Percentiles rank a stretch among this genome's conserved stretches.
Conservation (phyloP, 768 basidiomycete species). For the Pulveroboletus frians region DNA sequence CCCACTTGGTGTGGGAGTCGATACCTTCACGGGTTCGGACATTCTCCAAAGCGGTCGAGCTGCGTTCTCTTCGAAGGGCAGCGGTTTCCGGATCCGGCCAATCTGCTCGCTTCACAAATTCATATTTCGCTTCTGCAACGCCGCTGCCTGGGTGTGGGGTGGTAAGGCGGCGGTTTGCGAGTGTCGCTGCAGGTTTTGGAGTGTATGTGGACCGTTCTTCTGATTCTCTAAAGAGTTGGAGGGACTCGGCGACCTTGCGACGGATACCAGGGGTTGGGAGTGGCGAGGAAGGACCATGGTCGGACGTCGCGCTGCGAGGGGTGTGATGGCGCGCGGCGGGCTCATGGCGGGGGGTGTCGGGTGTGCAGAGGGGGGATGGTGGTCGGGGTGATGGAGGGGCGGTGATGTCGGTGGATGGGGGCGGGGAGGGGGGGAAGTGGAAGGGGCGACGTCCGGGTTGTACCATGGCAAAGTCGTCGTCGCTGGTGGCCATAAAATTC, state of each 20-base stretch:
- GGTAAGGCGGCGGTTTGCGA: slow-evolving; percentile 29
- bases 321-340: slow-evolving; percentile 23
- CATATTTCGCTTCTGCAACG: slow-evolving; percentile 64
- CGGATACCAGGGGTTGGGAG: slow-evolving; percentile 46
- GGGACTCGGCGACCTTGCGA: slow-evolving; percentile 77
- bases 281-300: slow-evolving; percentile 2
- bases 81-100: slow-evolving; percentile 80
- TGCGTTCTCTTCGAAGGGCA: slow-evolving; percentile 64
- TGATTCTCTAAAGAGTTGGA: slow-evolving; percentile 80
- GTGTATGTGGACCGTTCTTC: slow-evolving; percentile 33
- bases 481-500: slow-evolving; percentile 8
- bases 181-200: slow-evolving; percentile 20
- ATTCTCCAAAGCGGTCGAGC: slow-evolving; percentile 54
- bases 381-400: slow-evolving; percentile 1
- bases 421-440: slow-evolving; percentile 3
- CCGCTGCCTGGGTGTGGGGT: slow-evolving; percentile 41
- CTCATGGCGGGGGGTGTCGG: slow-evolving; percentile 28
- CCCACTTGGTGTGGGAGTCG: slow-evolving; percentile 21
- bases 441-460: neutral
- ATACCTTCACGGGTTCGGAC: slow-evolving; percentile 48
- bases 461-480: neutral
- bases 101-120: slow-evolving; percentile 80
- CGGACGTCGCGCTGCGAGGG: slow-evolving; percentile 30
- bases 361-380: slow-evolving; percentile 5
- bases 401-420: neutral